phyloP scores from a whole-genome alignment of 2,329 filamentous ascomycete genomes.

The Fusarium neocosmosporiellum region DNA sequence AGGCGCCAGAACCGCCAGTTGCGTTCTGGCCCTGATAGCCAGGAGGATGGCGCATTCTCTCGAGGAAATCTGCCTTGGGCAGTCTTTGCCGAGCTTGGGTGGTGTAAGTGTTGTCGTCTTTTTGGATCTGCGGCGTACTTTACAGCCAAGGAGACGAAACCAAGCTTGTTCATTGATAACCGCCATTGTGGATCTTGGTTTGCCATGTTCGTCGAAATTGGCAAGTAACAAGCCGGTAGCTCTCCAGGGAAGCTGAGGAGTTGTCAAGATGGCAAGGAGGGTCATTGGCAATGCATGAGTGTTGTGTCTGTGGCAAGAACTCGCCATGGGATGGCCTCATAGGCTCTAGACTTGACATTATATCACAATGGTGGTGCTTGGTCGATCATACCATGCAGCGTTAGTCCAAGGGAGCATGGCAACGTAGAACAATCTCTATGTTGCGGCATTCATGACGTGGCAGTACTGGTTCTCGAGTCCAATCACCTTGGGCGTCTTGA shows the following conservation, averaged over 20 bases:
- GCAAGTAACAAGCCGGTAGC: background rate
- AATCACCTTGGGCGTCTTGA: background rate
- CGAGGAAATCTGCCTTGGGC: background rate
- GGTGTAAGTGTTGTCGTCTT: background rate
- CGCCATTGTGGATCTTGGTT: background rate
- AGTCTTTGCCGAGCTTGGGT: background rate
- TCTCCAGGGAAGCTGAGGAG: background rate
- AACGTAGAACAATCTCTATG: background rate
- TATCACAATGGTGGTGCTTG: background rate
- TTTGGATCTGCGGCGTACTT: background rate
- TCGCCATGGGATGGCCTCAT: background rate
- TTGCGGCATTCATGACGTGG: background rate
- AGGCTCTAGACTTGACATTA: background rate
- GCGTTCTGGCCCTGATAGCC: background rate
- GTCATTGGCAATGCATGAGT: background rate
- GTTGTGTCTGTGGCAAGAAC: background rate
- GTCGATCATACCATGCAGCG: background rate
- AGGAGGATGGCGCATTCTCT: background rate
- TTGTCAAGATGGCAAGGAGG: background rate
- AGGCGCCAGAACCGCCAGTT: background rate
- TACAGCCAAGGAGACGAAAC: background rate
- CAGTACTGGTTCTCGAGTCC: background rate
- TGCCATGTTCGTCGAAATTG: background rate
- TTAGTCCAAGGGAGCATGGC: background rate
- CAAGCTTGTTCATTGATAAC: too few species aligned